A percentile compares a stretch with the other conserved stretches of the same genome.
Conservation (phyloP, 257 asterid genomes). For the Solanum stenotomum region DNA sequence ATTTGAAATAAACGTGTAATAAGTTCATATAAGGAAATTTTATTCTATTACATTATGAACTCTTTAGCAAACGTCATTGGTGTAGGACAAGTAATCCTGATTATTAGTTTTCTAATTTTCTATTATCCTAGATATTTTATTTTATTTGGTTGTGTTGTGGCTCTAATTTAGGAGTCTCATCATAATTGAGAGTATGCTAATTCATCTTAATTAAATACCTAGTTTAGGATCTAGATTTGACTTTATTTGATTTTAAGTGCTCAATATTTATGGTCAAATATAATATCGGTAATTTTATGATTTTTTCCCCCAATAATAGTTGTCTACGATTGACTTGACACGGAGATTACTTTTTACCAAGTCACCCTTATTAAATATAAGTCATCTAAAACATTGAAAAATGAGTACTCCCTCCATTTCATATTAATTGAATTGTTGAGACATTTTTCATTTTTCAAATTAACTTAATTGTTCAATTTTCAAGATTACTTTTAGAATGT, state of each 20-base stretch:
- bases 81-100: not conserved
- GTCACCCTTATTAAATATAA: too few species aligned
- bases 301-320: too few species aligned
- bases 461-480: too few species aligned
- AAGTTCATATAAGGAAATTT: not conserved
- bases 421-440: too few species aligned
- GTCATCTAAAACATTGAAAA: too few species aligned
- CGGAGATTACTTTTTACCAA: too few species aligned
- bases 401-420: too few species aligned
- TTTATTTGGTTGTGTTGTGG: not conserved
- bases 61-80: not conserved
- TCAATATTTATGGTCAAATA: not conserved
- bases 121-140: not conserved
- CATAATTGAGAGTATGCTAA: not conserved
- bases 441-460: too few species aligned
- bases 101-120: not conserved
- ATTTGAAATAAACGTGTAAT: not conserved
- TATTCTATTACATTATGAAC: not conserved
- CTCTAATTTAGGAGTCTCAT: not conserved
- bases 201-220: not conserved
- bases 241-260: not conserved
- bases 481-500: too few species aligned
- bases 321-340: too few species aligned
- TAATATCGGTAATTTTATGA: not conserved
- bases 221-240: not conserved